phyloP scores from a whole-genome alignment of 2,329 filamentous ascomycete genomes.

The Penicillium palitans region DNA sequence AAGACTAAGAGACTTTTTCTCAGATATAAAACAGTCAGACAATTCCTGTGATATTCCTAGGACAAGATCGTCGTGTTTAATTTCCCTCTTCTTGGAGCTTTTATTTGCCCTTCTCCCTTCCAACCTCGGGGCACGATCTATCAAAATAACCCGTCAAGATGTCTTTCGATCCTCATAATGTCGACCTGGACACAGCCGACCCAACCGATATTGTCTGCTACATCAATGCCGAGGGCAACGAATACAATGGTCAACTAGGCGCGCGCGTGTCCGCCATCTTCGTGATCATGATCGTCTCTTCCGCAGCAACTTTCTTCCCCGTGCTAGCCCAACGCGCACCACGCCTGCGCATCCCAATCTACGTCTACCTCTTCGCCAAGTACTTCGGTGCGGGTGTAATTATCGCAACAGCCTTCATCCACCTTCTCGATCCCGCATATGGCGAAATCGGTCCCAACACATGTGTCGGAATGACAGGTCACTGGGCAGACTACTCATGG shows the following conservation, averaged over 20 bases:
- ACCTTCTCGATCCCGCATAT: conserved; percentile 51
- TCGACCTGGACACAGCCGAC: conserved; percentile 48
- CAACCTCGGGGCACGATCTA: background rate
- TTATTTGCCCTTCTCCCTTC: background rate
- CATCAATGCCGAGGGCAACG: conserved; percentile 48
- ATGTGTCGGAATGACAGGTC: conserved; percentile 56
- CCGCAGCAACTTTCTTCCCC: conserved; percentile 47
- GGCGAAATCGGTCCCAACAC: conserved; percentile 47
- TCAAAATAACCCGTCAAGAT: conserved; percentile 12
- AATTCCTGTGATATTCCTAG: background rate
- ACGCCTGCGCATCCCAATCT: conserved; percentile 42
- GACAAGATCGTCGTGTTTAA: background rate
- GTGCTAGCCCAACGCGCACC: conserved; percentile 46
- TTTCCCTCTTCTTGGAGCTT: background rate
- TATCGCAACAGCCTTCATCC: conserved; percentile 50
- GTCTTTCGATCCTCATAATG: conserved; percentile 43
- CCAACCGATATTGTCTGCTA: conserved; percentile 53
- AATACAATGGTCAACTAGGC: conserved; percentile 55
- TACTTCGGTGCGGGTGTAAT: conserved; percentile 53
- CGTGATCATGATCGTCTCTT: conserved; percentile 47
- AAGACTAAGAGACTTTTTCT: background rate
- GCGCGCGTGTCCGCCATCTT: conserved; percentile 48
- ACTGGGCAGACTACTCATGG: conserved; percentile 56
- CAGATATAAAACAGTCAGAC: conserved; percentile 10
- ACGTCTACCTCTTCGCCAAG: conserved; percentile 49